phyloP scores from a whole-genome alignment of 169 alveolate genomes.

The Eimeria nieschulzi region DNA sequence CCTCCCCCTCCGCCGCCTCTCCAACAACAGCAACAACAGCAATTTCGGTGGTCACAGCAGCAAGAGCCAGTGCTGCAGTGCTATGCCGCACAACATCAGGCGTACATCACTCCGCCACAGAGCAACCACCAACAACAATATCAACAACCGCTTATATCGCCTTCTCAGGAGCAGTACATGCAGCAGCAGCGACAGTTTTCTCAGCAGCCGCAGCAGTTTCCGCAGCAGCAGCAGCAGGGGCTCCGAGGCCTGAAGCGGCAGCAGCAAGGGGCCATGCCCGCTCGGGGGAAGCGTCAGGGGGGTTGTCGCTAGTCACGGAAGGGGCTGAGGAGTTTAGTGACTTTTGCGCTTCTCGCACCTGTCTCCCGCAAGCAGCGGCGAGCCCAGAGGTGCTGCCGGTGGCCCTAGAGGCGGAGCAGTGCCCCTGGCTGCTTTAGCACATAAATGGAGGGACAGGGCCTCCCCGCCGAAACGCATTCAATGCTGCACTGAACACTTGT shows the following conservation, averaged over 20 bases:
- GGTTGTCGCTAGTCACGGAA: background rate
- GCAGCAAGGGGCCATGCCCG: constrained; percentile 1
- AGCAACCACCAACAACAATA: background rate
- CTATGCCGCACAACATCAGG: constrained; percentile 6
- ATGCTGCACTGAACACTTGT: too few relatives aligned
- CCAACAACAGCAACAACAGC: background rate
- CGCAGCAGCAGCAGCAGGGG: background rate
- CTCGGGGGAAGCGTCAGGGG: background rate
- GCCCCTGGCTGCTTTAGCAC: too few relatives aligned
- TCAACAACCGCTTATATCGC: background rate
- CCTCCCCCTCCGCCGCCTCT: too few relatives aligned
- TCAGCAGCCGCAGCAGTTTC: background rate
- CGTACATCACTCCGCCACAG: background rate
- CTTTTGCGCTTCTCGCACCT: too few relatives aligned
- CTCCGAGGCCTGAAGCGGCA: background rate
- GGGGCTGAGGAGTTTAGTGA: too few relatives aligned
- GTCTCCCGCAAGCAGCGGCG: too few relatives aligned
- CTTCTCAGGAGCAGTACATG: background rate
- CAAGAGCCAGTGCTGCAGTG: background rate
- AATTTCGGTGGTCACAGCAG: background rate
- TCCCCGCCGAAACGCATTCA: too few relatives aligned
- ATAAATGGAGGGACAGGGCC: too few relatives aligned
- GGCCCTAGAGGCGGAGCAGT: too few relatives aligned
- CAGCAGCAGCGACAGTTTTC: background rate
- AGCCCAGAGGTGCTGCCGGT: too few relatives aligned